Percentiles rank a stretch among this genome's conserved stretches.
Evolutionary conservation across 805 yeast genomes (phyloP).

Genomic region (Kuraishia hungarica): DNA sequence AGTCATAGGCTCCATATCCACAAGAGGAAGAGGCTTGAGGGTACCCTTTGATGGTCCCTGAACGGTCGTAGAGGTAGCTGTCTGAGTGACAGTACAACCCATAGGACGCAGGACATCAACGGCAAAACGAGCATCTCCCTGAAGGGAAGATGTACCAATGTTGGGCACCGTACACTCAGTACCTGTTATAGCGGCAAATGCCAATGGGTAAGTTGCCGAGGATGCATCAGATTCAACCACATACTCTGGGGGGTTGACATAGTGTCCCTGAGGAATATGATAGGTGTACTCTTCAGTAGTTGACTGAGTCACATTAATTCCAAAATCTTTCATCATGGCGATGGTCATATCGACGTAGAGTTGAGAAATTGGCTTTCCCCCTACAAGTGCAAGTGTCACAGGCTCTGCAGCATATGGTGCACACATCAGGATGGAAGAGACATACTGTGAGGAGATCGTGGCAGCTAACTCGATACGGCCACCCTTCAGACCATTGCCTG

Average conservation of each 20-base stretch:
- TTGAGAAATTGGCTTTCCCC: slow-evolving; percentile 96
- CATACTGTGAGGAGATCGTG: slow-evolving; percentile 95
- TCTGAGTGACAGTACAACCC: slow-evolving; percentile 89
- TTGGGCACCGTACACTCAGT: slow-evolving; percentile 89
- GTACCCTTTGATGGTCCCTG: slow-evolving; percentile 73
- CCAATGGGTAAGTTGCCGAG: slow-evolving; percentile 95
- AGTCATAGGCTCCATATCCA: slow-evolving; percentile 99
- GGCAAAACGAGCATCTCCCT: slow-evolving; percentile 97
- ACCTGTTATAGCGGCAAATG: slow-evolving; percentile 95
- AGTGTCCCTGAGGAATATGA: slow-evolving; percentile 79
- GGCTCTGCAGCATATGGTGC: slow-evolving; percentile 93
- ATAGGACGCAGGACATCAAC: slow-evolving; percentile 85
- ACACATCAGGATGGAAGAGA: slow-evolving; percentile 91
- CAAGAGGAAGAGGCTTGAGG: slow-evolving; percentile 59
- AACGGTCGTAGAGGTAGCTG: slow-evolving; percentile 83
- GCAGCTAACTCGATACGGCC: slow-evolving; percentile 93
- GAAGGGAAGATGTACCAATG: slow-evolving; percentile 85
- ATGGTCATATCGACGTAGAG: slow-evolving; percentile 96
- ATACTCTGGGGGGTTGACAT: slow-evolving; percentile 75
- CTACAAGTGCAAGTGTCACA: slow-evolving; percentile 80
- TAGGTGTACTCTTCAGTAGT: slow-evolving; percentile 73
- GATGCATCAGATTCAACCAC: slow-evolving; percentile 96
- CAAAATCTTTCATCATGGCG: slow-evolving; percentile 88
- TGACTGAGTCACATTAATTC: slow-evolving; percentile 66
- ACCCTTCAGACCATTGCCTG: slow-evolving; percentile 72